Evolutionary conservation across 768 basidiomycete species (phyloP).

Genomic region (Erythrobasidium yunnanense): DNA sequence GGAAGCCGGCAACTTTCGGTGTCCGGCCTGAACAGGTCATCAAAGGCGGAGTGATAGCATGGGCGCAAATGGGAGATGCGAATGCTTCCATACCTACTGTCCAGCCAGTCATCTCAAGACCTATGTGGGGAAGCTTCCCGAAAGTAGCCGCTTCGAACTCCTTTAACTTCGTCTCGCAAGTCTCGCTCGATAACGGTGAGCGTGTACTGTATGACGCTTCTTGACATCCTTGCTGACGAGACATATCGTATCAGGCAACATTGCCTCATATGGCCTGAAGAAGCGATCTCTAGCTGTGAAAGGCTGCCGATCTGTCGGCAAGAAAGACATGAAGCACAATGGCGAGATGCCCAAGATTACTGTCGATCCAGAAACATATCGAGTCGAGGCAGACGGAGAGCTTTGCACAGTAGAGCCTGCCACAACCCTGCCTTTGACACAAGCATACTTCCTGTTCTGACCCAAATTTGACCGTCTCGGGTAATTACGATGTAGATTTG

Average conservation of each 20-base stretch:
- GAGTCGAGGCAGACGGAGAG: slow-evolving; percentile 51
- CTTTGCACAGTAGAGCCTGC: slow-evolving; percentile 45
- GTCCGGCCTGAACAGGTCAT: slow-evolving; percentile 85
- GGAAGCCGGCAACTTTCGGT: slow-evolving; percentile 91
- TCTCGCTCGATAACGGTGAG: slow-evolving; percentile 51
- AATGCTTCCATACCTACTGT: slow-evolving; percentile 94
- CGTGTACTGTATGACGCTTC: slow-evolving; percentile 4
- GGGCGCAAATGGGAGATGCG: slow-evolving; percentile 91
- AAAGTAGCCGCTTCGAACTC: slow-evolving; percentile 73
- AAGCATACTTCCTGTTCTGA: slow-evolving; percentile 29
- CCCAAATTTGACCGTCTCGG: background rate
- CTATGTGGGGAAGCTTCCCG: slow-evolving; percentile 85
- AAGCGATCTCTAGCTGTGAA: slow-evolving; percentile 67
- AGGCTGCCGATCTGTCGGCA: slow-evolving; percentile 61
- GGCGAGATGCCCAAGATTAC: slow-evolving; percentile 63
- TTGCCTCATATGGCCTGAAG: slow-evolving; percentile 57
- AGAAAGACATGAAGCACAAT: slow-evolving; percentile 94
- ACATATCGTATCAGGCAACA: slow-evolving; percentile 45
- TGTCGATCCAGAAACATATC: slow-evolving; percentile 87
- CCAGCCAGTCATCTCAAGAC: slow-evolving; percentile 70
- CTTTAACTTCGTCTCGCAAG: slow-evolving; percentile 69
- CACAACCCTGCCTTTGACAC: slow-evolving; percentile 41
- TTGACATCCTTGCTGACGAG: slow-evolving; percentile 9
- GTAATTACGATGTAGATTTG: background rate
- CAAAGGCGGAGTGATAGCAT: slow-evolving; percentile 86